phyloP scores from a whole-genome alignment of 1,284 basidiomycete species.

The Marasmius tenuissimus region DNA sequence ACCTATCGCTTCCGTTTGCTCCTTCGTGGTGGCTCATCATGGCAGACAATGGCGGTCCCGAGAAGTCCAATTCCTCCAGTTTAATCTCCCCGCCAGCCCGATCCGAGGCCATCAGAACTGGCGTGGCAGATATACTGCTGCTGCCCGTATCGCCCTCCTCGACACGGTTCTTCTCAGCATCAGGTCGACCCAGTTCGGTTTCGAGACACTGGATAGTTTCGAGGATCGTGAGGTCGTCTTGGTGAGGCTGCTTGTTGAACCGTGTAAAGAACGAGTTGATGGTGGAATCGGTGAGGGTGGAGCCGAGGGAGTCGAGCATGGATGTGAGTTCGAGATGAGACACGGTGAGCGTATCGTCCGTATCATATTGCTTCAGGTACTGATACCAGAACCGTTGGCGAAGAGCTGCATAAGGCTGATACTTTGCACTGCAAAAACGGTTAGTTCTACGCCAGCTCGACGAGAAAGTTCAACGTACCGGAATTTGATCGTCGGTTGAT shows the following conservation, averaged over 20 bases:
- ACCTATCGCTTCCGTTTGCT: conserved; percentile 9
- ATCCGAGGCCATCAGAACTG: conserved; percentile 36
- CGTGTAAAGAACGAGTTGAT: conserved; percentile 80
- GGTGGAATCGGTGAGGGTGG: conserved; percentile 83
- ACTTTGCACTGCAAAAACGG: conserved; percentile 71
- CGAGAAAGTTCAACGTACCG: conserved; percentile 42
- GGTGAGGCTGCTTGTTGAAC: conserved; percentile 64
- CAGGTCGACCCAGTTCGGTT: conserved; percentile 71
- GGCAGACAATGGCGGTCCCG: conserved; percentile 46
- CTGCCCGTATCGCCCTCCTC: conserved; percentile 41
- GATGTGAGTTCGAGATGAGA: conserved; percentile 88
- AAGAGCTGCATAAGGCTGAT: conserved; percentile 91
- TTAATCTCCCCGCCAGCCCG: conserved; percentile 35
- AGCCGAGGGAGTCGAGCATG: conserved; percentile 98
- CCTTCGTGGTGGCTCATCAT: conserved; percentile 16
- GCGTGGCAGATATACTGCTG: conserved; percentile 46
- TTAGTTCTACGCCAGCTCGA: conserved; percentile 14
- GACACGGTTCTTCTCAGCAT: conserved; percentile 67
- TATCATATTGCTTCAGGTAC: conserved; percentile 89
- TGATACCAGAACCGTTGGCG: conserved; percentile 92
- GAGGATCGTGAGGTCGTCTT: conserved; percentile 77
- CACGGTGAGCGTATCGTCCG: conserved; percentile 78
- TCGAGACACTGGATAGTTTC: conserved; percentile 84
- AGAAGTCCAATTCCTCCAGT: conserved; percentile 65
- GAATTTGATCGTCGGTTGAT: conserved; percentile 61